Conservation (phyloP, 2,329 filamentous ascomycete species). For the Aspergillus pseudotamarii region DNA sequence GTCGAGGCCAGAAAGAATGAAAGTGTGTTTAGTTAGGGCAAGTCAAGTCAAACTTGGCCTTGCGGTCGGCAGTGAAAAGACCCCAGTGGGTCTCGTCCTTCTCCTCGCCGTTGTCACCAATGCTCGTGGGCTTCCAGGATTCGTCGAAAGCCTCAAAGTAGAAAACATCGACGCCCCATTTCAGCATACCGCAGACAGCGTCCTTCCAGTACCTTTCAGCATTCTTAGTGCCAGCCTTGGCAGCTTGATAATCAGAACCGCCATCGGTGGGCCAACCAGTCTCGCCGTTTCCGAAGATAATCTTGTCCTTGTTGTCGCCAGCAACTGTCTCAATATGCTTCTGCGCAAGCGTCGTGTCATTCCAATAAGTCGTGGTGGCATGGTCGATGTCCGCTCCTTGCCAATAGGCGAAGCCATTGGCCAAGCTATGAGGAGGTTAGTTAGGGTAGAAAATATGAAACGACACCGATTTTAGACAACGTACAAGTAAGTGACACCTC, state of each 20-base stretch:
- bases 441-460: not conserved
- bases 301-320: conserved; percentile 53
- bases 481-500: conserved; percentile 62
- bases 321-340: conserved; percentile 63
- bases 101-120: conserved; percentile 64
- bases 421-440: conserved; percentile 46
- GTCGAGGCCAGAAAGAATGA: conserved; percentile 1
- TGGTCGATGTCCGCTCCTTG: conserved; percentile 63
- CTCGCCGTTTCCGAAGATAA: conserved; percentile 71
- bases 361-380: conserved; percentile 65
- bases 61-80: conserved; percentile 63
- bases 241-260: conserved; percentile 63
- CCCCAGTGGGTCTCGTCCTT: conserved; percentile 72
- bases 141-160: conserved; percentile 76
- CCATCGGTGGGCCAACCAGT: conserved; percentile 66
- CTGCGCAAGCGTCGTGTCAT: conserved; percentile 68
- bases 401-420: conserved; percentile 75
- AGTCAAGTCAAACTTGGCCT: conserved; percentile 57
- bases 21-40: conserved; percentile 41
- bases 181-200: conserved; percentile 65
- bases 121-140: conserved; percentile 67
- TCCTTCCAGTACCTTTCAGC: conserved; percentile 63
- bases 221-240: conserved; percentile 62
- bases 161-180: conserved; percentile 70
- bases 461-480: conserved; percentile 16